Evolutionary conservation across 2,329 filamentous ascomycete species (phyloP).

Genomic region (Raffaelea albimanens): DNA sequence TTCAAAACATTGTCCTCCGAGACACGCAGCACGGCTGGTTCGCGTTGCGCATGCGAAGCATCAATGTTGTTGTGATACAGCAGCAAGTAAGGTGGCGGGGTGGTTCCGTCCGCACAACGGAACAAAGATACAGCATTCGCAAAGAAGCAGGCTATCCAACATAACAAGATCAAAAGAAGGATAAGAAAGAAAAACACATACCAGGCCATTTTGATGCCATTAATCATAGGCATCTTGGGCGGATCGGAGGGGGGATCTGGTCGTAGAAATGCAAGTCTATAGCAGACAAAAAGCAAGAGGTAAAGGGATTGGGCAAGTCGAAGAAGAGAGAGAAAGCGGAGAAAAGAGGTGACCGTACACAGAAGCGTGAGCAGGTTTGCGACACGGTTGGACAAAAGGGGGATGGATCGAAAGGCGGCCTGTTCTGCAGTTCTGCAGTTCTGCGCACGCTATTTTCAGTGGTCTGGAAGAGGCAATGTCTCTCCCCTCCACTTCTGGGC

Average conservation of each 20-base stretch:
- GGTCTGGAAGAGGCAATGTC: too few species aligned
- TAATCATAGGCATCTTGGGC: conserved; percentile 53
- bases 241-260: not conserved
- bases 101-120: not conserved
- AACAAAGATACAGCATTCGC: not conserved
- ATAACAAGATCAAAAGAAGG: not conserved
- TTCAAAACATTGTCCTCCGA: too few species aligned
- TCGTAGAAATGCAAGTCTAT: not conserved
- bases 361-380: not conserved
- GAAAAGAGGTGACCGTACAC: not conserved
- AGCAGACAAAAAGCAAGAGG: not conserved
- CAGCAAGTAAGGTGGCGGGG: too few species aligned
- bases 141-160: not conserved
- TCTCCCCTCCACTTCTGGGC: too few species aligned
- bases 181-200: conserved; percentile 30
- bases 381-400: not conserved
- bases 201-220: conserved; percentile 67
- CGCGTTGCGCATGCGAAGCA: too few species aligned
- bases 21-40: too few species aligned
- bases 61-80: not conserved
- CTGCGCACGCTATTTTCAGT: too few species aligned
- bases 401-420: not conserved
- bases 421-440: too few species aligned
- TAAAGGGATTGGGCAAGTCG: too few species aligned
- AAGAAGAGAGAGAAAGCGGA: too few species aligned